Base-by-base conservation (phyloP, 495 filamentous ascomycete genomes). In the Podospora conica region DNA sequence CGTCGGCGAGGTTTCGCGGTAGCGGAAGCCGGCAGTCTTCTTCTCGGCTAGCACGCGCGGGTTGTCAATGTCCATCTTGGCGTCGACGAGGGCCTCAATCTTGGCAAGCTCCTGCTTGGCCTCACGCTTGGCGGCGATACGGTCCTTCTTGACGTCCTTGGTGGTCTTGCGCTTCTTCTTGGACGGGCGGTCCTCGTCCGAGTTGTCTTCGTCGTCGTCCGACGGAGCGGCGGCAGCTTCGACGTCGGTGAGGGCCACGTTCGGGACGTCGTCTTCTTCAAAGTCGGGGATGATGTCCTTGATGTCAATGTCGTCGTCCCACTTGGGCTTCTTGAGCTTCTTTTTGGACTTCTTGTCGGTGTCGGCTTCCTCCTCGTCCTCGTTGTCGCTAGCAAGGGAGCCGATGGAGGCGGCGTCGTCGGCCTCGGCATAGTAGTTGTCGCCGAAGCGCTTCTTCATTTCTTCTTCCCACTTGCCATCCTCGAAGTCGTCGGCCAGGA, bases 261-360 rank as follows among this genome's bases (percentile, higher is more conserved):
- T 73, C 23, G 87, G 85, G 12, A 81, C 82, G 10, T 79, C 75
- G 22, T 81, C 80, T 29, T 87, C 87, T 15, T 91, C 85, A 71
- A 96, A 97, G 65, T 95, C 91, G 2, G 93, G 92, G 53, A 97
- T 78, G 28, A 98, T 78, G 74, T 98, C 94, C 27, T 87, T 90
- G 78, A 98, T 97, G 71, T 96, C 93, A 71, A 98, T 97, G 71
- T 98, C 95, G 69, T 97, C 92, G 65, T 96, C 90, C 91, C 93
- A 98, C 63, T 87, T 91, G 21, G 95, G 95, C 82, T 98, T 98
- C 82, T 91, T 95, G 20, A 85, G 77, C 65, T 85, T 87, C 66
- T 84, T 87, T 68, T 83, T 84, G 57, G 55, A 53, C 57, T 61
- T 63, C 23, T 66, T 71, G 8, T 48, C 75, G 8, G 58, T 70